These are phyloP conservation scores for Xylaria sp. DNA, from an alignment of 2,329 filamentous ascomycete genomes.

Conservation along the genomic window DNA sequence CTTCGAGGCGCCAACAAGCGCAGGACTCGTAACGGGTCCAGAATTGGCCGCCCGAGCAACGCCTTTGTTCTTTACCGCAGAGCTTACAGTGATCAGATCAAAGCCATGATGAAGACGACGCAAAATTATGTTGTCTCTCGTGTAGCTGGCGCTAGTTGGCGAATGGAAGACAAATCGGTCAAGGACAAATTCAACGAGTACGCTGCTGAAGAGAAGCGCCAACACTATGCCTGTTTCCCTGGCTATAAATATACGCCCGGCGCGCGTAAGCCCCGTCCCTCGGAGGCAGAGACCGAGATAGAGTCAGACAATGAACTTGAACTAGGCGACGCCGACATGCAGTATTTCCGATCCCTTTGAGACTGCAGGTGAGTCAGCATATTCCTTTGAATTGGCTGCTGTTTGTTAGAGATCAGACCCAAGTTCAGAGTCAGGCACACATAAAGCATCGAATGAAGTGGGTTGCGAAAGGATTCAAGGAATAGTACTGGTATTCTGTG, in stretches of 20 bases:
- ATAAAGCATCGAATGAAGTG: neutral
- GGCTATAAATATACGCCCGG: neutral
- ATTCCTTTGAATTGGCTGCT: neutral
- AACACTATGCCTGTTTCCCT: neutral
- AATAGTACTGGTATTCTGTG: neutral
- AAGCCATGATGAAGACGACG: neutral
- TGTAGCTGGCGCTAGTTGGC: neutral
- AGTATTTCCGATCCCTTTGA: neutral
- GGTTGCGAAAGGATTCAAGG: neutral
- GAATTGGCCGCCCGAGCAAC: conserved; percentile 10
- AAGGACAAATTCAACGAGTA: neutral
- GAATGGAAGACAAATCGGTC: neutral
- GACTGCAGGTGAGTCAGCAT: neutral
- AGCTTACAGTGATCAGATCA: neutral
- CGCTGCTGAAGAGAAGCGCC: neutral
- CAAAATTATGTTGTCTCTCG: neutral
- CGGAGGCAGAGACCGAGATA: no score
- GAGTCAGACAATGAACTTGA: neutral
- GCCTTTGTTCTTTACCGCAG: conserved; percentile 28
- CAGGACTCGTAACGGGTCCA: neutral
- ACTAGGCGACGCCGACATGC: neutral
- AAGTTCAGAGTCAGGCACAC: neutral
- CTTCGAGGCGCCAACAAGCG: neutral
- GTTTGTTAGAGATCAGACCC: neutral
- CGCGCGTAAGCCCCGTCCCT: neutral